A percentile compares a stretch with the other conserved stretches of the same genome.
Evolutionary conservation across 106 monocot genomes (phyloP).

Genomic region (Agapanthus africanus): DNA sequence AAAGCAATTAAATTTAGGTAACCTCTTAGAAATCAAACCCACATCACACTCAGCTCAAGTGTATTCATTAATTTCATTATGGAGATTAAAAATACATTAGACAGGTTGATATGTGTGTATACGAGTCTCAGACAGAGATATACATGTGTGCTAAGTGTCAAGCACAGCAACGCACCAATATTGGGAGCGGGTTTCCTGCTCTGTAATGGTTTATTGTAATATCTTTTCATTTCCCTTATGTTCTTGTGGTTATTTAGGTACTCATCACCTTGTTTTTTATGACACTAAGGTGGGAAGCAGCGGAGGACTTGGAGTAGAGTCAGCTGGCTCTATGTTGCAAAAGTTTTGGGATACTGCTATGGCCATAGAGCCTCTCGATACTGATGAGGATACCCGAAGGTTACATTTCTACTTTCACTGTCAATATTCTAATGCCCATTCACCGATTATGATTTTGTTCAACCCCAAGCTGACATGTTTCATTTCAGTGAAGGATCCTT

Average conservation of each 20-base stretch:
- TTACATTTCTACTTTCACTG: conserved; percentile 6
- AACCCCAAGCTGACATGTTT: conserved; percentile 6
- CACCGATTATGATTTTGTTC: neutral
- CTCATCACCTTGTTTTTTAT: neutral
- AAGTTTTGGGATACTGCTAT: conserved; percentile 72
- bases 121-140: no score
- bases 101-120: neutral
- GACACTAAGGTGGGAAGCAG: conserved; percentile 35
- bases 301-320: conserved; percentile 35
- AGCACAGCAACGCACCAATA: neutral
- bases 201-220: neutral
- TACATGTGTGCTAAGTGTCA: neutral
- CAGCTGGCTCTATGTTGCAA: conserved; percentile 43
- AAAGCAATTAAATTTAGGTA: no score
- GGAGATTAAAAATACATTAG: neutral
- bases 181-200: neutral
- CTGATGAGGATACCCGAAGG: conserved; percentile 51
- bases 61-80: neutral
- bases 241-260: neutral
- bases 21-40: neutral
- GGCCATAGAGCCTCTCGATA: conserved; percentile 29
- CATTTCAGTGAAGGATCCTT: conserved; percentile 56
- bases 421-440: no score
- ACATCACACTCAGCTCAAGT: no score
- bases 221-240: neutral